phyloP scores from a whole-genome alignment of 2,329 filamentous ascomycete species.

The Trichoderma sp. region DNA sequence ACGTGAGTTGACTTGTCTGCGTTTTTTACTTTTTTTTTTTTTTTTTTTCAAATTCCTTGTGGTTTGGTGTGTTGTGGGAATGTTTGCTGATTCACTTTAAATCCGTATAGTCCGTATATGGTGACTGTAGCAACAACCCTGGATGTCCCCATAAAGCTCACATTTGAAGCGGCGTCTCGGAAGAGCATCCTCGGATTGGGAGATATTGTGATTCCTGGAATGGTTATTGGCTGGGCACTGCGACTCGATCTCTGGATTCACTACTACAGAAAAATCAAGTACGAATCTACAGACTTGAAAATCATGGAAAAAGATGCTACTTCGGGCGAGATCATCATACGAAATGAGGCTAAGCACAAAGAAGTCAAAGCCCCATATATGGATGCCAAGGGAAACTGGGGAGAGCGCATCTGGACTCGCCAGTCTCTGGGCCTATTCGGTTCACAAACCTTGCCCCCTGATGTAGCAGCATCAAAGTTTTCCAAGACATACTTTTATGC shows the following conservation, averaged over 20 bases:
- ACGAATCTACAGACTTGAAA: slow-evolving; percentile 40
- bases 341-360: slow-evolving; percentile 45
- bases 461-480: slow-evolving; percentile 57
- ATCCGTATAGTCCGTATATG: slow-evolving; percentile 67
- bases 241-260: slow-evolving; percentile 88
- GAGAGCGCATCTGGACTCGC: slow-evolving; percentile 76
- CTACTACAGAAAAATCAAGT: slow-evolving; percentile 69
- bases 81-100: slow-evolving; percentile 28
- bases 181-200: slow-evolving; percentile 84
- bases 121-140: slow-evolving; percentile 83
- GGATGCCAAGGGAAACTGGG: slow-evolving; percentile 73
- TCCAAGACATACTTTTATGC: slow-evolving; percentile 84
- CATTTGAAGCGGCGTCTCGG: slow-evolving; percentile 69
- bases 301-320: slow-evolving; percentile 39
- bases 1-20: slow-evolving; percentile 54
- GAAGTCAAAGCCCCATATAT: slow-evolving; percentile 55
- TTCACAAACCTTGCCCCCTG: slow-evolving; percentile 33
- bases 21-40: neutral
- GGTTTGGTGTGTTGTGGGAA: neutral
- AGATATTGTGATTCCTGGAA: slow-evolving; percentile 91
- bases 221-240: slow-evolving; percentile 83
- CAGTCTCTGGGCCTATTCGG: slow-evolving; percentile 32
- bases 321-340: slow-evolving; percentile 40
- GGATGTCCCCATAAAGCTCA: slow-evolving; percentile 89
- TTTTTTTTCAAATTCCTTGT: too few species aligned